phyloP scores from a whole-genome alignment of 805 yeast genomes.

The Dipodascopsis uninucleata region DNA sequence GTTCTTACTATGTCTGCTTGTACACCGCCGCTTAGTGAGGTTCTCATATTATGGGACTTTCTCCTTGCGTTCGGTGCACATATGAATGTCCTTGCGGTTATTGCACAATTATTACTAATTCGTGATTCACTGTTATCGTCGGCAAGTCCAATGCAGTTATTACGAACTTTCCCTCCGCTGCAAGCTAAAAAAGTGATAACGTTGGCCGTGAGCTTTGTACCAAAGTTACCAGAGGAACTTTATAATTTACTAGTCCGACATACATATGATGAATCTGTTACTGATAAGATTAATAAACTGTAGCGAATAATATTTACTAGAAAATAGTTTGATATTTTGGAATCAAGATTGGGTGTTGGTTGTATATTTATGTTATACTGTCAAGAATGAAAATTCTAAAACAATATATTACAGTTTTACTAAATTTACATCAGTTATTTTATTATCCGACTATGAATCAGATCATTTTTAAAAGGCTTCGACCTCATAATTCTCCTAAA shows the following conservation, averaged over 20 bases:
- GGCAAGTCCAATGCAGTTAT: conserved; percentile 61
- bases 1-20: conserved; percentile 83
- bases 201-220: conserved; percentile 72
- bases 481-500: conserved; percentile 41
- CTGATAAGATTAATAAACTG: conserved; percentile 25
- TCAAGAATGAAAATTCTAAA: neutral
- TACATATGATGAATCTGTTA: conserved; percentile 48
- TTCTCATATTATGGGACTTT: conserved; percentile 82
- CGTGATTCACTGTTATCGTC: conserved; percentile 53
- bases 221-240: conserved; percentile 63
- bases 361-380: neutral
- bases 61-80: conserved; percentile 88
- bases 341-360: neutral
- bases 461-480: conserved; percentile 32
- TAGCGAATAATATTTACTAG: too few relatives aligned
- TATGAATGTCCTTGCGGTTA: conserved; percentile 76
- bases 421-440: too few relatives aligned
- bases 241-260: conserved; percentile 64
- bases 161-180: conserved; percentile 68
- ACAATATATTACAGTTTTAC: too few relatives aligned
- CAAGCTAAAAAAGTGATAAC: conserved; percentile 73
- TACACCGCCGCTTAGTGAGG: conserved; percentile 76
- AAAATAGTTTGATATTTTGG: too few relatives aligned
- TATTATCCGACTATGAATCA: neutral
- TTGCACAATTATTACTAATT: conserved; percentile 73